Evolutionary conservation across 176 grass and related monocot genomes (phyloP), one percentile per base, ranked within the genome.

Genomic region (Juncus effusus): DNA sequence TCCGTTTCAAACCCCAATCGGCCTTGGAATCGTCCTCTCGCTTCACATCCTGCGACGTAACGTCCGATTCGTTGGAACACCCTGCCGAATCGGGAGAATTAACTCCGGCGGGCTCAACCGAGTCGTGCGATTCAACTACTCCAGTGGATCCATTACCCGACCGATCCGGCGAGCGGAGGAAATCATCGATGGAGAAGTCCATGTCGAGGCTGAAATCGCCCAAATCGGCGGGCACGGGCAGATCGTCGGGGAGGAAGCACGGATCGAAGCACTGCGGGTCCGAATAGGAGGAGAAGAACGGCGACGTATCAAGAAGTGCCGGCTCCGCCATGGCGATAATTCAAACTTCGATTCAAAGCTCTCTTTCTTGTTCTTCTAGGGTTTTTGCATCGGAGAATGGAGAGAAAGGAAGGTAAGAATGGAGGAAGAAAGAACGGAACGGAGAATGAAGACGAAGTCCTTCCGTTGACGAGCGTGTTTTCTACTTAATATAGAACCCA

Each of bases 181-280:
- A 83, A 2, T 97, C 88, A 0, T 92, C 93, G 64, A 97, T 56
- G 13, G 80, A 79, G 80, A 97, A 92, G 62, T 97, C 85, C 1
- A 66, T 54, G 8, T 77, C 77, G 16, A 97, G 68, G 42, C 91
- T 83, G 60, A 97, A 86, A 54, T 97, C 85, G 71, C 35, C 14
- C 72, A 90, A 84, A 36, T 78, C 70, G 3, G 60, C 36, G 15
- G 86, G 77, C 56, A 81, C 65, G 53, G 77, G 60, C 36, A 56
- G 53, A 52, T 72, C 77, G 49, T 63, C 75, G 54, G 86, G 64
- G 7, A 64, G 75, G 56, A 96, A 12, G 45, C 79, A 82, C 40
- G 82, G 77, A 66, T 97, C 92, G 79, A 91, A 91, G 47, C 75
- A 59, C 13, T 61, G 10, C 5, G 69, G 16, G 59, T 75, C 63